phyloP scores from a whole-genome alignment of 2,329 filamentous ascomycete genomes.

The Colletotrichum nymphaeae region DNA sequence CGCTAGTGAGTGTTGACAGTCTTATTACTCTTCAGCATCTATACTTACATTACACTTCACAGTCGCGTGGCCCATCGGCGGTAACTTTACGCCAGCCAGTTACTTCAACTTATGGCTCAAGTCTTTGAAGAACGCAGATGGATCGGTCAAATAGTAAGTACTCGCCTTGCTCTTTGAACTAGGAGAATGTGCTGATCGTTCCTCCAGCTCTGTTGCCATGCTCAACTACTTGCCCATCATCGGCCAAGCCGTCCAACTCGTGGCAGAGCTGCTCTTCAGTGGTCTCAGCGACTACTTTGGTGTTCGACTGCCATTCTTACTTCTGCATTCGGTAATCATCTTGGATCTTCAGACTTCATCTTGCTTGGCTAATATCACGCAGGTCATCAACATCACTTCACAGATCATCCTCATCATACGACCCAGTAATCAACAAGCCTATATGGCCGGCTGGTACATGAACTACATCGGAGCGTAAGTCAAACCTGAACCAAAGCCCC shows the following conservation, averaged over 20 bases:
- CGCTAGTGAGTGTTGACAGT: neutral
- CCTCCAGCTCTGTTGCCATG: slow-evolving; percentile 11
- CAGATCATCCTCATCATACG: slow-evolving; percentile 23
- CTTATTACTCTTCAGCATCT: no score
- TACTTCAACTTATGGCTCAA: slow-evolving; percentile 30
- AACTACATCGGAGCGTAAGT: slow-evolving; percentile 30
- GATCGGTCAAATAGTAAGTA: slow-evolving; percentile 24
- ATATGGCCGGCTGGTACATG: slow-evolving; percentile 32
- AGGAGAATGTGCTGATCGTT: neutral
- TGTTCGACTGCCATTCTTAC: slow-evolving; percentile 14
- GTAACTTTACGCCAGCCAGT: slow-evolving; percentile 20
- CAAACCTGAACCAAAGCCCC: rapidly evolving
- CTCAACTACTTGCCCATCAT: slow-evolving; percentile 24
- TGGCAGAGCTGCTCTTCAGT: slow-evolving; percentile 18
- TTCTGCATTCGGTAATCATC: slow-evolving; percentile 5
- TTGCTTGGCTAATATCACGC: neutral
- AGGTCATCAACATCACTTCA: slow-evolving; percentile 22
- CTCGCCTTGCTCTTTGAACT: rapidly evolving
- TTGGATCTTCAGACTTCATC: neutral
- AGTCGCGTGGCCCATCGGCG: slow-evolving; percentile 28
- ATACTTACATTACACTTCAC: neutral
- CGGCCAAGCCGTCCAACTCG: slow-evolving; percentile 19
- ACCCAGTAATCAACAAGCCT: slow-evolving; percentile 16
- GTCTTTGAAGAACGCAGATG: slow-evolving; percentile 14
- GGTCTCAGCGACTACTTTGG: slow-evolving; percentile 25